A percentile compares a stretch with the other conserved stretches of the same genome.
Conservation (phyloP, 306 rosid species). For the Dalbergia cultrata region DNA sequence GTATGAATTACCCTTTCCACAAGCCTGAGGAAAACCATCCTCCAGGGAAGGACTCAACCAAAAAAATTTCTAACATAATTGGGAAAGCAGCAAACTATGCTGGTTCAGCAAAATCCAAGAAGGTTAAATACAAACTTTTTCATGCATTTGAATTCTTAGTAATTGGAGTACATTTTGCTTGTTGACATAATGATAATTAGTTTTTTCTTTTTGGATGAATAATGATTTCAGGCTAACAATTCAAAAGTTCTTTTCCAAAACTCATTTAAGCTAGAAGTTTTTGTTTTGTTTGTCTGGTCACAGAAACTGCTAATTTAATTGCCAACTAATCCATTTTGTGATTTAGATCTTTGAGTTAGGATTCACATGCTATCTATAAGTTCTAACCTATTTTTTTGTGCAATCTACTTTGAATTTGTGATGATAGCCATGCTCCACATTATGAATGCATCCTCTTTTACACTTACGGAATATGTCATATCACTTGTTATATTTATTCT, state of each 20-base stretch:
- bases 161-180: conserved; percentile 30
- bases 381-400: conserved; percentile 17
- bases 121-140: conserved; percentile 60
- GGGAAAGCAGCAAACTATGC: conserved; percentile 93
- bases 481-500: conserved; percentile 12
- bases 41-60: conserved; percentile 94
- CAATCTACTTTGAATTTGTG: conserved; percentile 24
- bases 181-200: conserved; percentile 28
- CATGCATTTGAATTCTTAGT: conserved; percentile 32
- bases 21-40: conserved; percentile 98
- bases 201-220: conserved; percentile 41
- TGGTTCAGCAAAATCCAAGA: conserved; percentile 82
- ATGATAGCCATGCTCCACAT: conserved; percentile 16
- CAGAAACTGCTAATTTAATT: conserved; percentile 28
- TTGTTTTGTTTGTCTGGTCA: conserved; percentile 26
- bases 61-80: conserved; percentile 88
- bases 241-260: conserved; percentile 15
- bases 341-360: conserved; percentile 31
- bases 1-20: conserved; percentile 68
- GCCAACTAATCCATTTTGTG: conserved; percentile 23
- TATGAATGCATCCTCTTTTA: conserved; percentile 6
- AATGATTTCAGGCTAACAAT: background rate
- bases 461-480: background rate
- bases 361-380: conserved; percentile 6
- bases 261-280: conserved; percentile 21